Evolutionary conservation across 352 stramenopile species (phyloP), one percentile per base, ranked within the genome.

Genomic region (Phytophthora cajani): DNA sequence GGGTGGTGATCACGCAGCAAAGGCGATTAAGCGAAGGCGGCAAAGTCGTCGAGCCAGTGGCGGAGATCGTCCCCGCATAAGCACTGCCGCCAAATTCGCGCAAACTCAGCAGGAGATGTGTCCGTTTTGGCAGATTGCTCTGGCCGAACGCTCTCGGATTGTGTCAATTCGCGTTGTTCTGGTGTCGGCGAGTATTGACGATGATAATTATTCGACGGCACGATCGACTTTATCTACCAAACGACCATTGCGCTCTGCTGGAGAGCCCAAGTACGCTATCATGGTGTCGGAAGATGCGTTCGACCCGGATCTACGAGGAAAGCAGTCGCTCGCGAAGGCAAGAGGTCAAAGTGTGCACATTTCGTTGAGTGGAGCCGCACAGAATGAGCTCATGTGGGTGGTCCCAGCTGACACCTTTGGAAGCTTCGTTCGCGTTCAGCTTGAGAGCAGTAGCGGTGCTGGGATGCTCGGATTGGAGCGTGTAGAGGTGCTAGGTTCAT

Each of bases 81-180:
- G 14, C 42, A 58, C 21, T 21, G 46, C 36, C 14, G 46, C 58
- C 14, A 64, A 64, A 5, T 88, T 81, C 33, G 59, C 81, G 0
- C 84, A 95, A 60, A 92, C 87, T 0, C 85, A 93, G 71, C 84
- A 91, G 44, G 87, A 95, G 56, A 55, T 82, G 25, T 93, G 82
- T 79, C 87, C 87, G 5, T 95, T 95, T 56, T 95, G 87, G 87
- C 79, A 95, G 40, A 74, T 87, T 3, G 55, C 63, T 14, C 47
- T 91, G 25, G 7, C 54, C 19, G 50, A 67, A 27, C 68, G 81
- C 40, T 80, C 77, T 3, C 62, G 74, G 0, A 64, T 91, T 5
- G 54, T 78, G 2, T 46, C 44, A 7, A 50, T 50, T 3, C 62
- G 77, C 0, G 62, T 91, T 4, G 54, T 78, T 2, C 42, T 86